Conservation (phyloP, 805 yeast species). For the Spathaspora arborariae region DNA sequence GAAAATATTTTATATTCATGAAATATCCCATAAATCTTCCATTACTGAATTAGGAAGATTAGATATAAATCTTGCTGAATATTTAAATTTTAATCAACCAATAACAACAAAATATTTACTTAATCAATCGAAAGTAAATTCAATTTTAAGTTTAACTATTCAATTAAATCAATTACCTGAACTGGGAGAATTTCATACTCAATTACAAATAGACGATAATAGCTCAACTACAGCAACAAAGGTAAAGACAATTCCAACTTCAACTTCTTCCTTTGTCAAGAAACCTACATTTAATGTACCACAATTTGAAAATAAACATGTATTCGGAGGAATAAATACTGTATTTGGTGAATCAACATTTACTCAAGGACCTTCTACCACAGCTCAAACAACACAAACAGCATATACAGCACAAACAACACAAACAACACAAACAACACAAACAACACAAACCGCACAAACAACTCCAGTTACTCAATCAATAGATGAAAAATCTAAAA, state of each 20-base stretch:
- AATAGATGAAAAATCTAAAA: neutral
- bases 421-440: no score
- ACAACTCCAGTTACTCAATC: no score
- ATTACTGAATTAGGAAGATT: constrained; percentile 58
- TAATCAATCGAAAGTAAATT: constrained; percentile 76
- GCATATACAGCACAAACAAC: no score
- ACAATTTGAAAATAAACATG: constrained; percentile 38
- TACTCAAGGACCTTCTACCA: neutral
- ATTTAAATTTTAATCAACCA: constrained; percentile 51
- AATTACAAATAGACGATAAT: constrained; percentile 31
- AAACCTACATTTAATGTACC: constrained; percentile 28
- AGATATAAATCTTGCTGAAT: constrained; percentile 69
- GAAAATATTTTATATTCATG: constrained; percentile 32
- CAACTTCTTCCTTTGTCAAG: constrained; percentile 2
- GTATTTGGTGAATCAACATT: constrained; percentile 19
- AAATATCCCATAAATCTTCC: no score
- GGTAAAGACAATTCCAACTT: neutral
- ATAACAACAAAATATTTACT: constrained; percentile 62
- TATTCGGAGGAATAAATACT: constrained; percentile 50
- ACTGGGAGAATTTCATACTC: constrained; percentile 40
- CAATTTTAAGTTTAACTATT: constrained; percentile 65
- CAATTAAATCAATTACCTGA: constrained; percentile 42
- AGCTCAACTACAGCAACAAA: neutral
- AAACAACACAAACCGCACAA: no score
- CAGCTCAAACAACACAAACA: no score